A percentile compares a stretch with the other conserved stretches of the same genome.
phyloP scores from a whole-genome alignment of 306 rosid genomes.

The Trichosanthes cucumerina region DNA sequence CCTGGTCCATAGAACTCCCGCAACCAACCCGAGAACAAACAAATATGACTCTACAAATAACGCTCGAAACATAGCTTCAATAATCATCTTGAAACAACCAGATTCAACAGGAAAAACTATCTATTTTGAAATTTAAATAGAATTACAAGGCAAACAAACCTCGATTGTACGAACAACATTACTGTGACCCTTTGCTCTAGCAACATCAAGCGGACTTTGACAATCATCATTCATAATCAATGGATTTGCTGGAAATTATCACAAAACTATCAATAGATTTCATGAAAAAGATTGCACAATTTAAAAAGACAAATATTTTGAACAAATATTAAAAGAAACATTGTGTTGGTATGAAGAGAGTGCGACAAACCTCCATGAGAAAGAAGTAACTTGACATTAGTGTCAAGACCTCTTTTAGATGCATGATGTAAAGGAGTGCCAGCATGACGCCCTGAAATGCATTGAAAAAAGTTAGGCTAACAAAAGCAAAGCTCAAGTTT shows the following conservation, averaged over 20 bases:
- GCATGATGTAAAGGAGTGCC: conserved; percentile 98
- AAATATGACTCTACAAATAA: conserved; percentile 56
- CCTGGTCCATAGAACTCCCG: conserved; percentile 88
- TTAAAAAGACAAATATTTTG: background rate
- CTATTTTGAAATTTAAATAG: background rate
- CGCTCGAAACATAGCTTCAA: conserved; percentile 6
- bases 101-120: conserved; percentile 1
- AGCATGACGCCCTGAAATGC: conserved; percentile 21
- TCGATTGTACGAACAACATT: conserved; percentile 79
- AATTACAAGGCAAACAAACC: conserved; percentile 29
- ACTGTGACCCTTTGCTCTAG: conserved; percentile 69
- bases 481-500: background rate
- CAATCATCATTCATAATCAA: conserved; percentile 87
- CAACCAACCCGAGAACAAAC: conserved; percentile 93
- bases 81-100: conserved; percentile 10
- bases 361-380: conserved; percentile 54
- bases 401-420: conserved; percentile 79
- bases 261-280: conserved; percentile 8
- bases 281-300: background rate
- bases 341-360: conserved; percentile 1
- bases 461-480: background rate
- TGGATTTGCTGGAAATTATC: conserved; percentile 60
- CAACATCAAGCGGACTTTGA: conserved; percentile 81
- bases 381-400: conserved; percentile 68
- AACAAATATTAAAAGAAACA: background rate